A percentile compares a stretch with the other conserved stretches of the same genome.
Conservation (phyloP, 2,329 filamentous ascomycete species). For the Aspergillus aculeatinus region DNA sequence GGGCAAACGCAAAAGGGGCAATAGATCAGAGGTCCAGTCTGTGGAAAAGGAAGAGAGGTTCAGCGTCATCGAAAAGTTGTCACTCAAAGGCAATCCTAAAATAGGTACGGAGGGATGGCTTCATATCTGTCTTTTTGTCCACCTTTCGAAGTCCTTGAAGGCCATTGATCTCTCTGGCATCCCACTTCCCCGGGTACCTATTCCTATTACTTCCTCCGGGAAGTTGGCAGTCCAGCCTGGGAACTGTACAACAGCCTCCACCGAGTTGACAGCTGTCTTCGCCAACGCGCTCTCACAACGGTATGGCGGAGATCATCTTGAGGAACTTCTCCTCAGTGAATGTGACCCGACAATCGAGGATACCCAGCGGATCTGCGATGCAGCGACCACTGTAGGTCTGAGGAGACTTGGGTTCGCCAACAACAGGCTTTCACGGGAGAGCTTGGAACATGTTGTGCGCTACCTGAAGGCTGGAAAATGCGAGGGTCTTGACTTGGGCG, state of each 20-base stretch:
- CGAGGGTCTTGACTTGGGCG: constrained; percentile 83
- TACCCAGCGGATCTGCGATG: constrained; percentile 75
- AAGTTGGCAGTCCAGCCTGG: constrained; percentile 14
- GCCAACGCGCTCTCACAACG: constrained; percentile 74
- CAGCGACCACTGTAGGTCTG: constrained; percentile 73
- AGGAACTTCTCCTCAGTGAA: constrained; percentile 79
- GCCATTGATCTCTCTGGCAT: constrained; percentile 84
- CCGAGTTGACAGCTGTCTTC: constrained; percentile 65
- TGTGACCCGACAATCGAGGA: constrained; percentile 71
- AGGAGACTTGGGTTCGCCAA: constrained; percentile 78
- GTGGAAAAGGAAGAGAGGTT: constrained; percentile 35
- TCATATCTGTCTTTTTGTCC: constrained; percentile 82
- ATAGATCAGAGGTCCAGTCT: constrained; percentile 37
- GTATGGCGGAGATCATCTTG: constrained; percentile 70
- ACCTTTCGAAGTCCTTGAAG: constrained; percentile 84
- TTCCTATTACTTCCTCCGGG: constrained; percentile 26
- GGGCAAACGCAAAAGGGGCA: constrained; percentile 45
- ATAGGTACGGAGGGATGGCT: constrained; percentile 87
- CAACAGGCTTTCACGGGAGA: constrained; percentile 72
- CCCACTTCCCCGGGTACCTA: constrained; percentile 61
- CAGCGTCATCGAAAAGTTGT: constrained; percentile 81
- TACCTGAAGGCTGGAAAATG: constrained; percentile 77
- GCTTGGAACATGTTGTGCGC: constrained; percentile 70
- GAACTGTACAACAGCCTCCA: constrained; percentile 19
- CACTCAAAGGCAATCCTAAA: constrained; percentile 83